Percentiles rank a stretch among this genome's conserved stretches.
phyloP scores from a whole-genome alignment of 2,329 filamentous ascomycete genomes.

The Aspergillus brasiliensis region DNA sequence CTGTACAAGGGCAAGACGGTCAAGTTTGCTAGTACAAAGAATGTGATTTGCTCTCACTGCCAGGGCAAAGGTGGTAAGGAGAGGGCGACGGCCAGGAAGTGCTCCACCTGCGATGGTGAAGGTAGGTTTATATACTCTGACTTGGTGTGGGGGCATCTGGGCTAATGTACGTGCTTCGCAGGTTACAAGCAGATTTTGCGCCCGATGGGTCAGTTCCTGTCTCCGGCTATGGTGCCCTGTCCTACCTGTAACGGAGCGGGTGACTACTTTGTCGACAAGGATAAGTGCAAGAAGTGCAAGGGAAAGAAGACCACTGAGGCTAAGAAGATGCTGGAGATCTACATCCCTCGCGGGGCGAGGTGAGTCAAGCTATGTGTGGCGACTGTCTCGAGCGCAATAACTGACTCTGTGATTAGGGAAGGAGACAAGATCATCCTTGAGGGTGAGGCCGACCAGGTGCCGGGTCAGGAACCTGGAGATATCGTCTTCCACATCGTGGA shows the following conservation, averaged over 20 bases:
- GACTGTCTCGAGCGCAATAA: not conserved
- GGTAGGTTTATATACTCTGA: slow-evolving; percentile 47
- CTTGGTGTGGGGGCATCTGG: too few species aligned
- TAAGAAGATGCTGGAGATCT: slow-evolving; percentile 93
- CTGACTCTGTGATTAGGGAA: slow-evolving; percentile 48
- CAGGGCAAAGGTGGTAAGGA: slow-evolving; percentile 90
- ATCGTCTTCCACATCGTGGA: slow-evolving; percentile 89
- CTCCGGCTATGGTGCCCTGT: slow-evolving; percentile 77
- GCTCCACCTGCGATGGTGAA: slow-evolving; percentile 79
- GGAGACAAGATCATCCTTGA: slow-evolving; percentile 88
- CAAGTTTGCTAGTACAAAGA: slow-evolving; percentile 94
- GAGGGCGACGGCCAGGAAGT: slow-evolving; percentile 80
- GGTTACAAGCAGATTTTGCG: slow-evolving; percentile 74
- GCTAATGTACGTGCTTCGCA: slow-evolving; percentile 24
- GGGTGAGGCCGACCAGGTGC: slow-evolving; percentile 90
- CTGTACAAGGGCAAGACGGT: slow-evolving; percentile 98
- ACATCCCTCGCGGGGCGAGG: slow-evolving; percentile 84
- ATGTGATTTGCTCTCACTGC: slow-evolving; percentile 83
- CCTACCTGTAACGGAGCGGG: slow-evolving; percentile 84
- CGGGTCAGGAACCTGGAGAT: slow-evolving; percentile 86
- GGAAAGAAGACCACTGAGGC: slow-evolving; percentile 82
- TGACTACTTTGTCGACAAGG: slow-evolving; percentile 88
- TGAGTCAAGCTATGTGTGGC: slow-evolving; percentile 34
- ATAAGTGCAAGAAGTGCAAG: slow-evolving; percentile 99
- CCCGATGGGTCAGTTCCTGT: slow-evolving; percentile 82